These are phyloP conservation scores for Aschersonia sp. DNA, from an alignment of 2,329 filamentous ascomycete genomes.

Conservation along the genomic window DNA sequence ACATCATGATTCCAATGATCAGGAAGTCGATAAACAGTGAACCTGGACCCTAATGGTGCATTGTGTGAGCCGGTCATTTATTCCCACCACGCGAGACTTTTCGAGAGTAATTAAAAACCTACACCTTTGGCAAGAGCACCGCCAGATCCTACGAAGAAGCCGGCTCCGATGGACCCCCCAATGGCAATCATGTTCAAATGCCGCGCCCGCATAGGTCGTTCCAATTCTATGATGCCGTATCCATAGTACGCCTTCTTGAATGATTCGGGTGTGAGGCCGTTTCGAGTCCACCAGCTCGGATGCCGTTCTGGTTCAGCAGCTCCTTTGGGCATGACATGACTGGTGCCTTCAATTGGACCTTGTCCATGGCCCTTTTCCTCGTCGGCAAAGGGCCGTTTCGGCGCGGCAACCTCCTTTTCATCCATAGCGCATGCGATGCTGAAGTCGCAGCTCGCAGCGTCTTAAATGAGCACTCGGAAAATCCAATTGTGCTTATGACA, in stretches of 20 bases:
- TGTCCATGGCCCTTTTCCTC: conserved; percentile 1
- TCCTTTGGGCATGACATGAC: conserved; percentile 7
- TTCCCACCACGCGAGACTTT: conserved; percentile 7
- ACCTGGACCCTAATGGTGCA: conserved; percentile 4
- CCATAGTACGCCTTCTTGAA: conserved; percentile 22
- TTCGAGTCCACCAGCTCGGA: conserved; percentile 19
- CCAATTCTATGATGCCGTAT: conserved; percentile 18
- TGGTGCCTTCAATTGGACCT: conserved; percentile 3
- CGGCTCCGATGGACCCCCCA: conserved; percentile 45
- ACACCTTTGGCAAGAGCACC: conserved; percentile 34
- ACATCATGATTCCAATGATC: conserved; percentile 6
- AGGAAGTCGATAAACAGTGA: conserved; percentile 4
- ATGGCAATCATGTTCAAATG: conserved; percentile 49
- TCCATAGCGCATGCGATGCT: not conserved
- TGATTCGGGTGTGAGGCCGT: conserved; percentile 21
- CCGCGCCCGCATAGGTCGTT: conserved; percentile 32
- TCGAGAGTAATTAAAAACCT: conserved; percentile 29
- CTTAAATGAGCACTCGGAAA: no score
- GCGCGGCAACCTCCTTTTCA: not conserved
- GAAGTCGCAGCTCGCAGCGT: no score
- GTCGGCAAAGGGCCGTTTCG: not conserved
- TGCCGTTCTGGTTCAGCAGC: conserved; percentile 8
- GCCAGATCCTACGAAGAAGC: conserved; percentile 48
- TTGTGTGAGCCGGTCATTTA: not conserved
- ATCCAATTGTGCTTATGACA: not conserved